Evolutionary conservation across 257 asterid species (phyloP).

Genomic region (Nicotiana noctiflora): DNA sequence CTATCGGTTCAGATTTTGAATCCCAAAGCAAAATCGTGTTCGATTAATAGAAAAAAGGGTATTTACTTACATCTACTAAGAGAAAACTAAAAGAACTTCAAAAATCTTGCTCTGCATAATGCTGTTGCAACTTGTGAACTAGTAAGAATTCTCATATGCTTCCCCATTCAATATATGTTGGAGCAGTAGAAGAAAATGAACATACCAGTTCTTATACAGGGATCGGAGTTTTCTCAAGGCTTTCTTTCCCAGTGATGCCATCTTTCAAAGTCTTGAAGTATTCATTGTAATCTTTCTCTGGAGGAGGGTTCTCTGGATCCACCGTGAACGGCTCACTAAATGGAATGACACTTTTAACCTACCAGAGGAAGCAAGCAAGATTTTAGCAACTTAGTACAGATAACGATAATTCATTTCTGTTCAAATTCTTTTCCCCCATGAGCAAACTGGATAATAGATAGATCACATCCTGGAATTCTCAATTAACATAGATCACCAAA

Average conservation of each 20-base stretch:
- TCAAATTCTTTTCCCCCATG: neutral
- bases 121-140: neutral
- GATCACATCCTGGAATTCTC: neutral
- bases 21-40: neutral
- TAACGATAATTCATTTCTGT: neutral
- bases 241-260: conserved; percentile 90
- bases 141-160: neutral
- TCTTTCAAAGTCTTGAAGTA: conserved; percentile 70
- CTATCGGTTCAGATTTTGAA: neutral
- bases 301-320: conserved; percentile 93
- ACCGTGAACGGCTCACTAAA: conserved; percentile 88
- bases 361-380: conserved; percentile 4
- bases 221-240: conserved; percentile 61
- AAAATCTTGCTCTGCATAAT: neutral
- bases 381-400: neutral
- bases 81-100: neutral
- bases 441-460: neutral
- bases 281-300: conserved; percentile 73
- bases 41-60: neutral
- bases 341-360: conserved; percentile 90
- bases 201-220: conserved; percentile 39
- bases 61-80: neutral
- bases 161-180: neutral
- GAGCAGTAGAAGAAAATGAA: neutral
- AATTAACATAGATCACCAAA: neutral